Base-by-base conservation (phyloP, 2,329 filamentous ascomycete species). In the Esteya vermicola region DNA sequence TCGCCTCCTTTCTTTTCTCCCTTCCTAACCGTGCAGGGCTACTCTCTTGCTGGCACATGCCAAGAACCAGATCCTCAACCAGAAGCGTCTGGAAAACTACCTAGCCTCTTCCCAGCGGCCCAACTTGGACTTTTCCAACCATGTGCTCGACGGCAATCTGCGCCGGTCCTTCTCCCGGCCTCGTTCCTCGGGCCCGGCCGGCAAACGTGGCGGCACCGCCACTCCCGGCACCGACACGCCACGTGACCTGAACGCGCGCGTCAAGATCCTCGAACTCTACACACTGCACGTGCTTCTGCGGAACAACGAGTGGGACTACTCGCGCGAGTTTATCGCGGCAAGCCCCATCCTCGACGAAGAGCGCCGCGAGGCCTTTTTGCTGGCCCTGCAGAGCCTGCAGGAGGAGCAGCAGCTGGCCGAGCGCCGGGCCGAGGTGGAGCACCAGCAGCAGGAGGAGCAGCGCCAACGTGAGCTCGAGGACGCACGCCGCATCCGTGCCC, bases 261-360 rank as follows among this genome's bases (percentile, higher is more conserved):
- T 95, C 47, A 93, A 93, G 63, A 83, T 98, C 32, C 74, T 98
- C 38, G 91, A 98, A 61, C 70, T 98, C 9, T 98, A 95, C 58
- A 93, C 86, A 1, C 70, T 98, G 5, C 91, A 98, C 54, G 85
- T 96, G 8, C 74, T 98, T n/a, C 78, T 89, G 6, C 74, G 85
- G 39, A 96, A 95, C 51, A 78, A 85, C 41, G 86, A 96, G 61
- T 98, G 91, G 91, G 85, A 94, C 43, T 95, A 95, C 52, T 85
- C 91, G 4, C 75, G 77, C 44, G 84, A 93, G 50, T 96, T 96
- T 57, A 93, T 96, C 53, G 76, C 70, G 52, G 75, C 85, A 53
- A 91, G 79, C 56, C 78, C 89, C 35, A 76, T 94, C 21, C 70
- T 98, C 1, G 89, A 96, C 56, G 89, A 95, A 39, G 91, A 96